Evolutionary conservation across 768 basidiomycete species (phyloP).

Genomic region (Pulveroboletus sp.): DNA sequence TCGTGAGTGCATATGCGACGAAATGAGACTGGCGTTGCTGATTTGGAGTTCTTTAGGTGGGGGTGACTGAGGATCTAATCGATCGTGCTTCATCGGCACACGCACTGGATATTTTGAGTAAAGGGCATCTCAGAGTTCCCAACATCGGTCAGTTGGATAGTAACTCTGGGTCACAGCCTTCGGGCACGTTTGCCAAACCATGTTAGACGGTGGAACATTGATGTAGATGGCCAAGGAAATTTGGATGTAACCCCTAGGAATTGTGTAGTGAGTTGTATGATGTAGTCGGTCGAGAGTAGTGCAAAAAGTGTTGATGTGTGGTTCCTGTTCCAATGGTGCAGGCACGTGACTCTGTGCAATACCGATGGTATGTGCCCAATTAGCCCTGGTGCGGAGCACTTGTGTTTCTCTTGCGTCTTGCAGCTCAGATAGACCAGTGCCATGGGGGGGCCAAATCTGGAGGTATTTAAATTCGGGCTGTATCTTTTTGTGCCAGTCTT

Average conservation of each 20-base stretch:
- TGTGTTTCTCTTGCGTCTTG: slow-evolving; percentile 51
- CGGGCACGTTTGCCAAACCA: slow-evolving; percentile 64
- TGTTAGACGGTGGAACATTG: slow-evolving; percentile 39
- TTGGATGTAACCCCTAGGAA: not conserved
- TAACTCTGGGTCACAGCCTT: slow-evolving; percentile 42
- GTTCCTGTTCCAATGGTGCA: too few species aligned
- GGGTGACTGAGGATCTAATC: slow-evolving; percentile 57
- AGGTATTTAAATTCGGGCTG: slow-evolving; percentile 84
- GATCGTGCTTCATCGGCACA: slow-evolving; percentile 45
- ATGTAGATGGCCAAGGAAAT: not conserved
- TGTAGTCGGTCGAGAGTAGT: too few species aligned
- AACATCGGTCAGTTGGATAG: slow-evolving; percentile 43
- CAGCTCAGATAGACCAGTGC: slow-evolving; percentile 26
- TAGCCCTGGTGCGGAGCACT: not conserved
- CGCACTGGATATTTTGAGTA: slow-evolving; percentile 43
- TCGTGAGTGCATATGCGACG: slow-evolving; percentile 42
- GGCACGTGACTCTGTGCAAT: too few species aligned
- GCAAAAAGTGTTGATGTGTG: too few species aligned
- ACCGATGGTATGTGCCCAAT: too few species aligned
- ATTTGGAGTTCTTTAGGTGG: slow-evolving; percentile 38
- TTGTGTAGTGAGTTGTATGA: slow-evolving; percentile 2
- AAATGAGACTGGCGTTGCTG: not conserved
- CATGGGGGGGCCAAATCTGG: slow-evolving; percentile 78
- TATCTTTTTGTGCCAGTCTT: slow-evolving; percentile 83
- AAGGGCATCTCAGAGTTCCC: slow-evolving; percentile 25